Percentiles rank a stretch among this genome's conserved stretches.
Conservation (phyloP, 2,329 filamentous ascomycete genomes). For the Botryotinia globosa region DNA sequence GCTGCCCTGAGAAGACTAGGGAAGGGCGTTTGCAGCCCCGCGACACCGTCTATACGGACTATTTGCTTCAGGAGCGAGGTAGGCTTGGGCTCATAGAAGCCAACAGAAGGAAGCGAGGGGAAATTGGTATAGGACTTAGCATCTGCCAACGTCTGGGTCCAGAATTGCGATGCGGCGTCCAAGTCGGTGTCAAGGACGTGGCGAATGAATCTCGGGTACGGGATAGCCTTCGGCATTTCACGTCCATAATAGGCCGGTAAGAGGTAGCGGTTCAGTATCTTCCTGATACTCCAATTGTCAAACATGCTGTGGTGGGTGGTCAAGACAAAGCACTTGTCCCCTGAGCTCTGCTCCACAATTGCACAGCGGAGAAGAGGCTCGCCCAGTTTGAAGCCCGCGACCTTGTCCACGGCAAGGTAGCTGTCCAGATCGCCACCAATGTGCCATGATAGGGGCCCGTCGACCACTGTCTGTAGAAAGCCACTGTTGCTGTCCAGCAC, state of each 20-base stretch:
- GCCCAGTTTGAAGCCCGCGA: neutral
- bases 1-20: constrained; percentile 27
- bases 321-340: constrained; percentile 44
- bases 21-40: neutral
- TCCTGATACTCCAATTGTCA: constrained; percentile 50
- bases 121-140: neutral
- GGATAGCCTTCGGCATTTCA: neutral
- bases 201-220: neutral
- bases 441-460: constrained; percentile 3
- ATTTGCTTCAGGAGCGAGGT: neutral
- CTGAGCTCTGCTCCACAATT: constrained; percentile 26
- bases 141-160: neutral
- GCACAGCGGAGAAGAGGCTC: constrained; percentile 26
- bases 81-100: neutral
- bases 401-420: neutral
- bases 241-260: neutral
- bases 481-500: constrained; percentile 22
- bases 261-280: neutral
- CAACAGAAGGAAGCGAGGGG: neutral
- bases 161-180: neutral
- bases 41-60: neutral
- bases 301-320: constrained; percentile 56
- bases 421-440: neutral
- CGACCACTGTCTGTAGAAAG: constrained; percentile 25
- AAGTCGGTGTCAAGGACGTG: neutral